Base-by-base conservation (phyloP, 192 early-diverging fungal genomes). In the Diversispora epigaea region DNA sequence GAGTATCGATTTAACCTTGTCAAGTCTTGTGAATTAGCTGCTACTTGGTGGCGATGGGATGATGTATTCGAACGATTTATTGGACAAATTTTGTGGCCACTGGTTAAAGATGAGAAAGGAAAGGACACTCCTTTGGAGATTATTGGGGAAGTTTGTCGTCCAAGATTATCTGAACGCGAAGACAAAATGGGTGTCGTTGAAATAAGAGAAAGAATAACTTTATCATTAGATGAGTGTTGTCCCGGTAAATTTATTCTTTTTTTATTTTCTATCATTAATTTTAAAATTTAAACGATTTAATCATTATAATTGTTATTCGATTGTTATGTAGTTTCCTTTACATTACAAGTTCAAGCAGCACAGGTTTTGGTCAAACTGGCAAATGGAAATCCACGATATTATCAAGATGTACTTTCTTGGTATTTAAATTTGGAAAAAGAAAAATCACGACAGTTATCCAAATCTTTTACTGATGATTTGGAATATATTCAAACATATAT, bases 1-100 rank as follows among this genome's bases (percentile, higher is more conserved):
- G 63, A 65, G 39, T 65, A 65, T 40, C 63, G 63, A 7, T 65
- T 43, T n/a, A 65, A 65, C n/a, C 63, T 65, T 39, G 17, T 65
- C 15, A 65, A 65, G 40, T 65, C 63, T 65, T 65, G 10, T 65
- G 63, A 65, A 44, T 65, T 65, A 44, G 43, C 43, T 44, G 63
- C 63, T n/a, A 11, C 8, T 65, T 65, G 63, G 63, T 43, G 63
- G 15, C 19, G 25, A 6, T 65, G 63, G 63, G 40, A 39, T 17
- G 63, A 65, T 19, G 17, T 65, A 12, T 40, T 17, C 19, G 22
- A 25, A 40, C 39, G 43, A 43, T n/a, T 41, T 3, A 41, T 65
- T 43, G 39, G 32, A 4, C 8, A 44, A 43, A 44, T 44, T 19
- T 44, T 65, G 43, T 44, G 32, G 32, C 63, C 63, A 40, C 15